Base-by-base conservation (phyloP, 2,329 filamentous ascomycete genomes). In the Beauveria sp. region DNA sequence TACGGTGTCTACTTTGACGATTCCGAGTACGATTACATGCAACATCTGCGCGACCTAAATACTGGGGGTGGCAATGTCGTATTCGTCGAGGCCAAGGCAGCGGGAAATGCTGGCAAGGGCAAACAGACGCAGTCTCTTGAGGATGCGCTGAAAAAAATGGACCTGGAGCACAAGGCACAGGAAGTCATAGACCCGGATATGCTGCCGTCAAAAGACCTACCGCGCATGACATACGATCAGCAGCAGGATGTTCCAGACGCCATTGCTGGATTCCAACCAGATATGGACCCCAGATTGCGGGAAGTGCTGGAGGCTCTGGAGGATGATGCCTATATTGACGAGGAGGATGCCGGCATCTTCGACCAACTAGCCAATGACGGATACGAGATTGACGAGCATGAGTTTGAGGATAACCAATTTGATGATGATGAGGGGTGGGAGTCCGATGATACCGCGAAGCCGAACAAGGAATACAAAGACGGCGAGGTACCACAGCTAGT, bases 1-100 rank as follows among this genome's bases (percentile, higher is more conserved):
- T 86, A 97, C 75, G 94, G 94, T 65, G 85, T 99, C 65, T 99
- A 90, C 80, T 99, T 83, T 74, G 96, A 99, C 75, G 94, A 99
- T 76, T 89, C 90, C 65, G 84, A 91, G 70, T 99, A 99, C 76
- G 94, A 99, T 75, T 99, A 99, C 77, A 99, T 99, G 94, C 94
- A 99, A 75, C 94, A 99, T 75, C 79, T 99, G 81, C 89, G 92
- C 60, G 94, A 97, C 68, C 78, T 99, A n/a, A 87, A 87, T 61
- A 75, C 79, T 48, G 91, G 83, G 6, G 84, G 84, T 3, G 90
- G 90, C 34, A 88, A 92, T 60, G 85, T 88, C 34, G 86, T 92
- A 53, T 97, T 96, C 70, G 83, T 99, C 44, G 92, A 97, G 67
- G 81, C 84, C n/a, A 82, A 84, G 57, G 74, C 79, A 14, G 72